A percentile compares a stretch with the other conserved stretches of the same genome.
Conservation (phyloP, 441 rosid species). For the Populus trichocarpa region DNA sequence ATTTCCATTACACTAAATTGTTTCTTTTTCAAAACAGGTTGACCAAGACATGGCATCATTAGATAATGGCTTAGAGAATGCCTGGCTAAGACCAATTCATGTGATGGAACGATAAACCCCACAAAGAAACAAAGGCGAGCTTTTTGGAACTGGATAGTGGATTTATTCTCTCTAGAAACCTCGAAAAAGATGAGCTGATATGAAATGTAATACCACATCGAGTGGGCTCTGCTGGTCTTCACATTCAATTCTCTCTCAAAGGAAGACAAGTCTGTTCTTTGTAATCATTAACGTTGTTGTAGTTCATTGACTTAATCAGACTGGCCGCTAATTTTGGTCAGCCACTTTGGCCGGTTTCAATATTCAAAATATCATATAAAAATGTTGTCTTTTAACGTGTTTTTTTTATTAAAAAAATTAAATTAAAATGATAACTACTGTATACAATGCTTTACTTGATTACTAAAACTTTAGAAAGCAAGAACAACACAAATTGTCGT, state of each 20-base stretch:
- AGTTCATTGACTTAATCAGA: constrained; percentile 23
- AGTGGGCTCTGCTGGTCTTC: constrained; percentile 12
- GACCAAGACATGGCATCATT: constrained; percentile 18
- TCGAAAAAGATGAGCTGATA: constrained; percentile 24
- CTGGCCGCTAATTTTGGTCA: constrained; percentile 19
- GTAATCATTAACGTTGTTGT: constrained; percentile 28
- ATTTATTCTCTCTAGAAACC: constrained; percentile 19
- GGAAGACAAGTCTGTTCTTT: neutral
- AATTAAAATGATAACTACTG: no score
- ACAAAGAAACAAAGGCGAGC: constrained; percentile 31
- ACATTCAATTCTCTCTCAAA: constrained; percentile 2
- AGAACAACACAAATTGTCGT: neutral
- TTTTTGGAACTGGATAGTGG: constrained; percentile 17
- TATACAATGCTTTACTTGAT: no score
- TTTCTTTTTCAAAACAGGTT: constrained; percentile 16
- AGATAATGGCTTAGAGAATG: constrained; percentile 19
- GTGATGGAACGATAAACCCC: constrained; percentile 23
- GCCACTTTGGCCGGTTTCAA: constrained; percentile 17
- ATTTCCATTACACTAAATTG: no score
- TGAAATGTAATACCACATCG: constrained; percentile 17
- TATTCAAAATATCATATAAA: neutral
- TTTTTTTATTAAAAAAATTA: no score
- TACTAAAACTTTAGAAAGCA: neutral
- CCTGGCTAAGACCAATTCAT: constrained; percentile 12
- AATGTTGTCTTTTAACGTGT: no score